Percentiles rank a stretch among this genome's conserved stretches.
Evolutionary conservation across 1,139 yeast genomes (phyloP).

Genomic region (Pichia cactophila): DNA sequence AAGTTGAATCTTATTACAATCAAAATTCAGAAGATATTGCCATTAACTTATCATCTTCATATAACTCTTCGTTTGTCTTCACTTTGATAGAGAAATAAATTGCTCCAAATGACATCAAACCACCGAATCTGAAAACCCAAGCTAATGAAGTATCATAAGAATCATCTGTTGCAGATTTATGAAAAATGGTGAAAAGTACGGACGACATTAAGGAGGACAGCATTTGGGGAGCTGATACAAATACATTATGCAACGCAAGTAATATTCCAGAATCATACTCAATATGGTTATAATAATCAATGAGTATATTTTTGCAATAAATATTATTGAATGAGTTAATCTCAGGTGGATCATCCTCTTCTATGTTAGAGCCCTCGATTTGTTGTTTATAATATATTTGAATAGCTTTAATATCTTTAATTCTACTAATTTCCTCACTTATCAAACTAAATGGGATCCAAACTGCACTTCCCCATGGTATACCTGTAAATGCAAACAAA

Average conservation of each 20-base stretch:
- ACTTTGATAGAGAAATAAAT: constrained; percentile 30
- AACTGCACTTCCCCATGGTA: constrained; percentile 44
- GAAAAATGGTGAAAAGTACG: constrained; percentile 31
- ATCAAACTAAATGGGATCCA: constrained; percentile 47
- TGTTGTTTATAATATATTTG: constrained; percentile 21
- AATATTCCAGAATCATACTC: constrained; percentile 43
- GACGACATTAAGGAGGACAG: constrained; percentile 36
- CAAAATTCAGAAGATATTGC: constrained; percentile 41
- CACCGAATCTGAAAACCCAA: constrained; percentile 44
- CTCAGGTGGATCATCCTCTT: constrained; percentile 11
- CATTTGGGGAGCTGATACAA: constrained; percentile 44
- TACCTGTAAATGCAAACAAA: constrained; percentile 37
- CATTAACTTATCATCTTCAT: constrained; percentile 26
- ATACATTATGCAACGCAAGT: constrained; percentile 42
- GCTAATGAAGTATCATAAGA: constrained; percentile 34
- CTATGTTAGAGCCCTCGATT: not conserved
- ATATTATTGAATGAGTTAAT: constrained; percentile 11
- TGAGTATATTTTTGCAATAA: constrained; percentile 17
- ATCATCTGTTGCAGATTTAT: constrained; percentile 14
- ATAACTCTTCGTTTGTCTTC: constrained; percentile 29
- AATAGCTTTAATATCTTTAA: constrained; percentile 32
- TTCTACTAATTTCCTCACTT: constrained; percentile 41
- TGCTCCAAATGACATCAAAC: constrained; percentile 37
- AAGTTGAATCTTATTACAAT: not conserved
- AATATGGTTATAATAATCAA: constrained; percentile 27